Conservation (phyloP, 257 asterid species). For the Craterostigma plantagineum region DNA sequence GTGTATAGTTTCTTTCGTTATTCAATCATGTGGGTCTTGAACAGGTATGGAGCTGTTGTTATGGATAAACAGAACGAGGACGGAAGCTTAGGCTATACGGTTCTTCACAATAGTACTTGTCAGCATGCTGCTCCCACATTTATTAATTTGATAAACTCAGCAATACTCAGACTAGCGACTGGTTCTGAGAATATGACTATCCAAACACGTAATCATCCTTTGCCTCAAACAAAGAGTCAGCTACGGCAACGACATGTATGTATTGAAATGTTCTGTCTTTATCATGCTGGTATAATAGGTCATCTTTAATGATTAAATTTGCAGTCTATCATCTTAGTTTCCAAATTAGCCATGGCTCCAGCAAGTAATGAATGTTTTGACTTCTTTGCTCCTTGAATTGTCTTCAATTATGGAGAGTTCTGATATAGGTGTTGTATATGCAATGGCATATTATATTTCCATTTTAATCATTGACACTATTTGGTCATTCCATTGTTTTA, state of each 20-base stretch:
- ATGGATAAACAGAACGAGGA: slow-evolving; percentile 64
- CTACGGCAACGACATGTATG: slow-evolving; percentile 86
- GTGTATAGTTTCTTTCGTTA: neutral
- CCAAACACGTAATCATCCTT: slow-evolving; percentile 76
- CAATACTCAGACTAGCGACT: slow-evolving; percentile 81
- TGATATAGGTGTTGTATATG: no score
- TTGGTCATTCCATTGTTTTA: no score
- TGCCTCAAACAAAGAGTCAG: slow-evolving; percentile 85
- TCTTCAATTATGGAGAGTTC: no score
- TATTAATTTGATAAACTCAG: slow-evolving; percentile 76
- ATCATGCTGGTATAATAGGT: neutral
- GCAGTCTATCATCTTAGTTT: no score
- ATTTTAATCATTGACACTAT: no score
- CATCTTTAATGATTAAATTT: neutral
- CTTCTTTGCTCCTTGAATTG: no score
- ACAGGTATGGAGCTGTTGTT: slow-evolving; percentile 90
- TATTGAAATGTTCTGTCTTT: slow-evolving; percentile 2
- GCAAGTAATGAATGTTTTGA: no score
- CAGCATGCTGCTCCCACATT: slow-evolving; percentile 94
- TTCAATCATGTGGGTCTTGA: slow-evolving; percentile 10
- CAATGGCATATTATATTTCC: no score
- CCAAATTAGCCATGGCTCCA: no score
- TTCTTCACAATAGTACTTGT: slow-evolving; percentile 83
- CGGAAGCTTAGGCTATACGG: slow-evolving; percentile 76
- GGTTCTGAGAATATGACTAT: slow-evolving; percentile 72